phyloP scores from a whole-genome alignment of 352 stramenopile genomes.

The Globisporangium emineosum region DNA sequence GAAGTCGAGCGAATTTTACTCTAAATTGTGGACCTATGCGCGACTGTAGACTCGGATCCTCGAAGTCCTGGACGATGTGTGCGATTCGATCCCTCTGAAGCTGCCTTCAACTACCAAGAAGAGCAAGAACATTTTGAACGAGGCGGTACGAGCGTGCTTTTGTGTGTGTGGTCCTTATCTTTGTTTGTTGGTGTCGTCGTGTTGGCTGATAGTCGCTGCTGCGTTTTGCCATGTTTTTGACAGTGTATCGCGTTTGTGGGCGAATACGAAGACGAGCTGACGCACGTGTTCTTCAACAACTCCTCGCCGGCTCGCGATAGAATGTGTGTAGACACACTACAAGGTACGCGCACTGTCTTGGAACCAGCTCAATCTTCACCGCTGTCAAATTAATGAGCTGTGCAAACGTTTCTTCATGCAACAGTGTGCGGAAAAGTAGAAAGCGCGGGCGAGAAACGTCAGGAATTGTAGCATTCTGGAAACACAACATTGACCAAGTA shows the following conservation, averaged over 20 bases:
- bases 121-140: constrained; percentile 52
- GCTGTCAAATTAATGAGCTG: no score
- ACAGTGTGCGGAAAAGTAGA: constrained; percentile 8
- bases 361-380: background rate
- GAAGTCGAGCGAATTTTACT: background rate
- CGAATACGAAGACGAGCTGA: constrained; percentile 80
- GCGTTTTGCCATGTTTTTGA: background rate
- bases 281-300: constrained; percentile 72
- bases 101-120: constrained; percentile 39
- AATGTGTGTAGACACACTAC: constrained; percentile 47
- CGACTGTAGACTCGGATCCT: constrained; percentile 63
- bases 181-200: background rate
- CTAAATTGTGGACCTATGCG: constrained; percentile 5
- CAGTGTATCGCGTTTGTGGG: constrained; percentile 79
- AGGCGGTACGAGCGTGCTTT: constrained; percentile 35
- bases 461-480: constrained; percentile 8
- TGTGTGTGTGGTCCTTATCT: background rate
- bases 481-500: background rate
- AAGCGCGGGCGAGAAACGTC: background rate
- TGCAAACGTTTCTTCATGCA: background rate
- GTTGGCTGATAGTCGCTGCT: background rate
- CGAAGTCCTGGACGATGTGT: constrained; percentile 80
- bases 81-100: constrained; percentile 42
- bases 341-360: constrained; percentile 28
- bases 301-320: constrained; percentile 59